These are phyloP conservation scores for Pelagomonas calceolata DNA, from an alignment of 108 stramenopile genomes.

Conservation along the genomic window DNA sequence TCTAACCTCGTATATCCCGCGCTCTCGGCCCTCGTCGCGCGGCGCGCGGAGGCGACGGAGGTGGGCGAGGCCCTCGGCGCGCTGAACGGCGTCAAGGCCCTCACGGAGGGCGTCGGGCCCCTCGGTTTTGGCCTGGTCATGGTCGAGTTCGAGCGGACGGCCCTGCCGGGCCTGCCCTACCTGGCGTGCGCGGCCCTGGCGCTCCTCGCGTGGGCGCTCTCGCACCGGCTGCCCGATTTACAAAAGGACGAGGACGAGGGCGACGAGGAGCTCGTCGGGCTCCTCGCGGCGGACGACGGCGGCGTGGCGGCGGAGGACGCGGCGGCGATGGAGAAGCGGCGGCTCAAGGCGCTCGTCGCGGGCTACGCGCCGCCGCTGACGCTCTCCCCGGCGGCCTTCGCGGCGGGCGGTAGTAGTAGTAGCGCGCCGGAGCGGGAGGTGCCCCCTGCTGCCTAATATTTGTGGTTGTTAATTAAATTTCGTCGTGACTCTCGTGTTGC, in stretches of 20 bases:
- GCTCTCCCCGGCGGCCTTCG: no score
- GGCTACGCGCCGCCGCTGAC: no score
- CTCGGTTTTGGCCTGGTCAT: conserved; percentile 24
- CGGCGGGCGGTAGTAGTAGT: no score
- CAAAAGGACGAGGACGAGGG: not conserved
- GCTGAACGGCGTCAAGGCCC: conserved; percentile 83
- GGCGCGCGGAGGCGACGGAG: conserved; percentile 56
- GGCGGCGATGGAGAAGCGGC: no score
- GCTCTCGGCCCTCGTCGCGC: conserved; percentile 67
- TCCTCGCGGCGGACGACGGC: not conserved
- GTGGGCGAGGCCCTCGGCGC: conserved; percentile 88
- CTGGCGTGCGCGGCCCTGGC: not conserved
- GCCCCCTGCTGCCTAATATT: no score
- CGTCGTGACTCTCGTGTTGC: no score
- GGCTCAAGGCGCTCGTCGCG: no score
- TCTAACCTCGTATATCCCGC: conserved; percentile 88
- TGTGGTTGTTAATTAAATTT: no score
- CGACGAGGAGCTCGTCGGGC: not conserved
- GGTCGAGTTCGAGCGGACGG: conserved; percentile 22
- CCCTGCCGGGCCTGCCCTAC: conserved; percentile 12
- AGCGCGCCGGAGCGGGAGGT: no score
- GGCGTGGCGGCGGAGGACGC: no score
- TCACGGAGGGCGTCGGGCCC: conserved; percentile 70
- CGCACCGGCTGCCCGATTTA: not conserved
- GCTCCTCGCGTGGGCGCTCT: not conserved